Percentiles rank a stretch among this genome's conserved stretches.
phyloP scores from a whole-genome alignment of 1,284 basidiomycete genomes.

The Chalciporus sp. region DNA sequence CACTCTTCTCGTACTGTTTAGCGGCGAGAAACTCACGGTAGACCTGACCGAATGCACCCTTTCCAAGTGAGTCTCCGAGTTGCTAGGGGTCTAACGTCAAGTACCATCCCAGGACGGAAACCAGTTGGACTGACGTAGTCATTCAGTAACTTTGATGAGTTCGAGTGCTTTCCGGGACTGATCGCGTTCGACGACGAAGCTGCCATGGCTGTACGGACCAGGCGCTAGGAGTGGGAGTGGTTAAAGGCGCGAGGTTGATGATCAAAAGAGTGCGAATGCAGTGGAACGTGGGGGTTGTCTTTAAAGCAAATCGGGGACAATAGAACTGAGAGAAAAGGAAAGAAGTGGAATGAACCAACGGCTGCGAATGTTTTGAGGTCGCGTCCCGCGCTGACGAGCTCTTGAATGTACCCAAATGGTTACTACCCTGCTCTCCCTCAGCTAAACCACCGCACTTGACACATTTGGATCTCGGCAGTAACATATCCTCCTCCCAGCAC shows the following conservation, averaged over 20 bases:
- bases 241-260: neutral
- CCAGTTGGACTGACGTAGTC: slow-evolving; percentile 51
- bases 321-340: slow-evolving; percentile 13
- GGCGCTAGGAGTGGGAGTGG: neutral
- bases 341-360: slow-evolving; percentile 12
- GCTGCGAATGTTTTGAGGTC: slow-evolving; percentile 28
- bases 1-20: neutral
- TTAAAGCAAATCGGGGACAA: slow-evolving; percentile 11
- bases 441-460: slow-evolving; percentile 24
- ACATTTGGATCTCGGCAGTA: slow-evolving; percentile 33
- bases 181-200: slow-evolving; percentile 45
- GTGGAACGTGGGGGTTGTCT: neutral
- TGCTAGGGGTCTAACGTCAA: slow-evolving; percentile 54
- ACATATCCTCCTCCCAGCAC: slow-evolving; percentile 14
- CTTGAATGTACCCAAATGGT: slow-evolving; percentile 8
- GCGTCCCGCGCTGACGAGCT: slow-evolving; percentile 43
- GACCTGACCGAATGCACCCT: slow-evolving; percentile 94
- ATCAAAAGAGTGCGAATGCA: neutral
- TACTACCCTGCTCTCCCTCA: slow-evolving; percentile 6
- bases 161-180: slow-evolving; percentile 36
- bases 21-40: slow-evolving; percentile 65
- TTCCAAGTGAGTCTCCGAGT: slow-evolving; percentile 92
- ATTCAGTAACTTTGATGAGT: slow-evolving; percentile 54
- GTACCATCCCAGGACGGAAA: slow-evolving; percentile 3
- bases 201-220: slow-evolving; percentile 38